A percentile compares a stretch with the other conserved stretches of the same genome.
These are phyloP conservation scores for Dryas integrifolia DNA, from an alignment of 331 rosid genomes.

Conservation along the genomic window DNA sequence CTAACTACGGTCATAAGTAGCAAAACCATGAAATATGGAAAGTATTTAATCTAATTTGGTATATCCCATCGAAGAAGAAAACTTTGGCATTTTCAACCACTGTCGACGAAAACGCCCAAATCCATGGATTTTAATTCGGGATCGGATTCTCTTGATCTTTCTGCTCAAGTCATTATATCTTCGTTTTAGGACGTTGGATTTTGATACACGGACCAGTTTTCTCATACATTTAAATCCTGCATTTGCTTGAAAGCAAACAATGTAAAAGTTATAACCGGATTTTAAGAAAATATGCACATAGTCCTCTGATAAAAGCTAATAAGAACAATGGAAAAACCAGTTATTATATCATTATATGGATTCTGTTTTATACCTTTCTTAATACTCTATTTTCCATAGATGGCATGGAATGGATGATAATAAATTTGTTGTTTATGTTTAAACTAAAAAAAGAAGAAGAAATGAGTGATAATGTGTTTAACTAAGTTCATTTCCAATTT, in stretches of 20 bases:
- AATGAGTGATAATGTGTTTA: background rate
- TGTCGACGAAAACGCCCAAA: constrained; percentile 60
- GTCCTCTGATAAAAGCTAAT: constrained; percentile 12
- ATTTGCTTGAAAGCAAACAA: constrained; percentile 24
- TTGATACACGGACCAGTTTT: constrained; percentile 50
- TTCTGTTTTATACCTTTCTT: background rate
- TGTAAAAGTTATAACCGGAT: constrained; percentile 2
- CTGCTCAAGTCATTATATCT: constrained; percentile 50
- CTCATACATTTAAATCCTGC: constrained; percentile 47
- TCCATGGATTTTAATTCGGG: constrained; percentile 61
- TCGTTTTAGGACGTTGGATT: constrained; percentile 44
- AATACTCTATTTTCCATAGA: background rate
- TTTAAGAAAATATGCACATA: background rate
- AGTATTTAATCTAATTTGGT: constrained; percentile 47
- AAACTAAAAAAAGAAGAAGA: background rate
- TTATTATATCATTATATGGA: background rate
- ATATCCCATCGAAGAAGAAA: constrained; percentile 52
- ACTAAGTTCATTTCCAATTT: background rate
- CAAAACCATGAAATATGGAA: background rate
- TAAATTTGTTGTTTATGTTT: background rate
- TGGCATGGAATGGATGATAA: background rate
- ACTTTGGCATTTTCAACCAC: constrained; percentile 69
- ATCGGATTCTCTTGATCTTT: constrained; percentile 56
- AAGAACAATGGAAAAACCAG: background rate
- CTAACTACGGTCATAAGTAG: background rate